Percentiles rank a stretch among this genome's conserved stretches.
phyloP scores from a whole-genome alignment of 2,329 filamentous ascomycete genomes.

The Claviceps pusilla region DNA sequence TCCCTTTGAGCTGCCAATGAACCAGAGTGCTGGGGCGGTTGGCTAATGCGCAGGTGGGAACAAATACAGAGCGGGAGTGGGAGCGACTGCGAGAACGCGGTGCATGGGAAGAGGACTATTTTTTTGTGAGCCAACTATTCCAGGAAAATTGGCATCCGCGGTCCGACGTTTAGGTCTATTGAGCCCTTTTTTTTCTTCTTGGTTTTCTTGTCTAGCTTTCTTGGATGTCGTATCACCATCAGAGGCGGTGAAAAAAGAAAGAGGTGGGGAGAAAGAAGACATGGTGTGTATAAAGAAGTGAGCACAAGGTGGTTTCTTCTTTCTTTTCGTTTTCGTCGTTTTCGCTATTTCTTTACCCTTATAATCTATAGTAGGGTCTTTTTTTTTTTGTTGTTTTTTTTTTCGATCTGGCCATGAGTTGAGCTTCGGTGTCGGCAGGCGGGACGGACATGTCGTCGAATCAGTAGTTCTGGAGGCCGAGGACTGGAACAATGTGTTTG shows the following conservation, averaged over 20 bases:
- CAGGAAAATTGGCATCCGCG: slow-evolving; percentile 36
- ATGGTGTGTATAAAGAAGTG: background rate
- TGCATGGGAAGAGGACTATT: slow-evolving; percentile 41
- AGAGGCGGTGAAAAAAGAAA: background rate
- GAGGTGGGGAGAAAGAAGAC: background rate
- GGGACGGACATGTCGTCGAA: background rate
- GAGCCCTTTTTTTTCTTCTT: background rate
- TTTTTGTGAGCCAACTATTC: slow-evolving; percentile 45
- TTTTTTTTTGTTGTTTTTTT: background rate
- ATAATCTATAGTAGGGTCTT: no score
- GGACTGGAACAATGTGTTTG: background rate
- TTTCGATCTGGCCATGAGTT: background rate
- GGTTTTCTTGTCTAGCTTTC: background rate
- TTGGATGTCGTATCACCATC: background rate
- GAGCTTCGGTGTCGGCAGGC: background rate
- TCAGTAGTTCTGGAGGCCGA: background rate
- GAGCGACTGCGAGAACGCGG: slow-evolving; percentile 26
- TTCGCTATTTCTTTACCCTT: background rate
- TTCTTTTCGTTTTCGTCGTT: background rate
- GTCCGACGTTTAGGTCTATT: slow-evolving; percentile 1
- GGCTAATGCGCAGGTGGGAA: slow-evolving; percentile 13
- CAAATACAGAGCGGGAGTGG: slow-evolving; percentile 25
- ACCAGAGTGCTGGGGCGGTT: slow-evolving; percentile 11
- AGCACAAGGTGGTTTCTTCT: background rate
- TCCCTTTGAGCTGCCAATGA: background rate